phyloP scores from a whole-genome alignment of 2,329 filamentous ascomycete species.

The Epichloe brachyelytri region DNA sequence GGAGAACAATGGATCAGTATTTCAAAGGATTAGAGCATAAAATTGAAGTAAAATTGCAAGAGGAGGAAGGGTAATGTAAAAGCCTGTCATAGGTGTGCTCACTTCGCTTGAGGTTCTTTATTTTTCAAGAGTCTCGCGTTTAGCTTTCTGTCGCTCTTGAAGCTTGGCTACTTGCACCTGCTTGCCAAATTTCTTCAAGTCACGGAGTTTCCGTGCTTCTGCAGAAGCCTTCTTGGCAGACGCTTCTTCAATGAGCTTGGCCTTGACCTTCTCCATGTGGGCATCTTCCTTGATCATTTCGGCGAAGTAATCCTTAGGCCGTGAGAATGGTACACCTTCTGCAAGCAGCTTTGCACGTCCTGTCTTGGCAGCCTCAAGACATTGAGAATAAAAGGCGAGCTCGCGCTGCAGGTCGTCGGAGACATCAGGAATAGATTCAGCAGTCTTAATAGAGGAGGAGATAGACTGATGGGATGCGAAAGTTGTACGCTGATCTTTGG shows the following conservation, averaged over 20 bases:
- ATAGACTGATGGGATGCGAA: constrained; percentile 79
- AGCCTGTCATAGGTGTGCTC: constrained; percentile 21
- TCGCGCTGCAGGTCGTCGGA: constrained; percentile 89
- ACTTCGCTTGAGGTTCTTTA: constrained; percentile 92
- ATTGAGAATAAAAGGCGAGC: constrained; percentile 85
- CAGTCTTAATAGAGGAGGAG: constrained; percentile 51
- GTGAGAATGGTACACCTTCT: constrained; percentile 74
- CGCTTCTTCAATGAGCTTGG: constrained; percentile 83
- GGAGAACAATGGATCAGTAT: neutral
- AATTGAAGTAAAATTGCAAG: neutral
- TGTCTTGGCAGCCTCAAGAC: constrained; percentile 61
- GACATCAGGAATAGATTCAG: constrained; percentile 60
- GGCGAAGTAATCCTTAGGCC: constrained; percentile 91
- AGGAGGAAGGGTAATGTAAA: neutral
- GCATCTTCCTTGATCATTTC: constrained; percentile 99
- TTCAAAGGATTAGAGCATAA: neutral
- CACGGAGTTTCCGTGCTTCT: constrained; percentile 81
- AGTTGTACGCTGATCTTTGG: constrained; percentile 51
- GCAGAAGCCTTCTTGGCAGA: constrained; percentile 83
- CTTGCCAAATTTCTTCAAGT: constrained; percentile 98
- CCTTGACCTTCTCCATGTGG: constrained; percentile 94
- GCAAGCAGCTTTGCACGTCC: constrained; percentile 65
- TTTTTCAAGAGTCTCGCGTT: constrained; percentile 88
- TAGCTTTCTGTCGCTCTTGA: constrained; percentile 85
- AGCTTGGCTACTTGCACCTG: constrained; percentile 93